These are phyloP conservation scores for Arxiozyma slooffiae DNA, from an alignment of 1,139 yeast species.

Conservation along the genomic window DNA sequence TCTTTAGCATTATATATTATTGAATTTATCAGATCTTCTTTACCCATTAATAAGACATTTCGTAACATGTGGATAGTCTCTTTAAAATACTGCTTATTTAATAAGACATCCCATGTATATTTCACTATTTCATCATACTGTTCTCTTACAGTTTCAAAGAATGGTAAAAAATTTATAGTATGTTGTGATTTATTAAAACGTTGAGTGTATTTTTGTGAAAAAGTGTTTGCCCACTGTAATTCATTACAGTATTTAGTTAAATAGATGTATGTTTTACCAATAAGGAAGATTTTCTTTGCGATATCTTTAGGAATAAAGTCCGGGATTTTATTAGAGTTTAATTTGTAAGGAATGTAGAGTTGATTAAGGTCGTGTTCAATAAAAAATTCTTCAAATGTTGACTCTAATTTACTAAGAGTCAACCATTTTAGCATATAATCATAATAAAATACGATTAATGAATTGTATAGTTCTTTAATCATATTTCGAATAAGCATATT, in stretches of 20 bases:
- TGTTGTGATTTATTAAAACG: constrained; percentile 10
- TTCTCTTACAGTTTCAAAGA: constrained; percentile 38
- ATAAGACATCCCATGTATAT: constrained; percentile 44
- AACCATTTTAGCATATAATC: constrained; percentile 61
- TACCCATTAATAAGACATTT: constrained; percentile 58
- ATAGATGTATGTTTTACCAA: constrained; percentile 71
- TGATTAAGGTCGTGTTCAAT: constrained; percentile 30
- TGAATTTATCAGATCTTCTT: constrained; percentile 67
- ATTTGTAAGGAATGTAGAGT: constrained; percentile 12
- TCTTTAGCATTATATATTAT: constrained; percentile 49
- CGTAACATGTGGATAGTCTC: constrained; percentile 56
- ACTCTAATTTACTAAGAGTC: constrained; percentile 51
- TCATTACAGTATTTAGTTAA: constrained; percentile 57
- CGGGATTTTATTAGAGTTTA: constrained; percentile 44
- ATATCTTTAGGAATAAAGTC: constrained; percentile 41
- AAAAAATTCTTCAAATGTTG: constrained; percentile 58
- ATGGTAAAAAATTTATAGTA: constrained; percentile 13
- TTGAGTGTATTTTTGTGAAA: constrained; percentile 28
- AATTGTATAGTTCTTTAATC: constrained; percentile 39
- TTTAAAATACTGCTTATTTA: constrained; percentile 41
- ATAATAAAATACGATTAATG: constrained; percentile 51
- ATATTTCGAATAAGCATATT: constrained; percentile 43
- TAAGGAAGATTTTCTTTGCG: constrained; percentile 53
- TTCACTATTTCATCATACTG: constrained; percentile 52
- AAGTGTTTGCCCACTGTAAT: constrained; percentile 45